Evolutionary conservation across 768 basidiomycete species (phyloP).

Genomic region (Peribolospora kevripleyi): DNA sequence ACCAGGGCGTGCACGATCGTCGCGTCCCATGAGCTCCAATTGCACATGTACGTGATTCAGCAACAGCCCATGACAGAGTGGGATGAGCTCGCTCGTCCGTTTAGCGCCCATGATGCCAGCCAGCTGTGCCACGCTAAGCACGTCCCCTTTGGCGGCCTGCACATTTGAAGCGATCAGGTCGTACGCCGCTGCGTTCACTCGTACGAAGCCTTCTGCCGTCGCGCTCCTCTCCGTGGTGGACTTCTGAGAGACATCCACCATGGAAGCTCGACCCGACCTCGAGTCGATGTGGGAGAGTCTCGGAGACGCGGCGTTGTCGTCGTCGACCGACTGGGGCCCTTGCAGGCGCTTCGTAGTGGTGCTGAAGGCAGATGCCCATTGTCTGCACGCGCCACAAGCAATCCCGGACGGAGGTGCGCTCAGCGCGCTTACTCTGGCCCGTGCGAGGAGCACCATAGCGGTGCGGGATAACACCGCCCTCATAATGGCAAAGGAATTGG

Average conservation of each 20-base stretch:
- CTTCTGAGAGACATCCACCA: constrained; percentile 63
- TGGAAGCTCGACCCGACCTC: constrained; percentile 38
- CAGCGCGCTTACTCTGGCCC: too few species aligned
- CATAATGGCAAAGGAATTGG: too few species aligned
- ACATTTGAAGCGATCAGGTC: constrained; percentile 28
- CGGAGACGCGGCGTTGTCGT: background rate
- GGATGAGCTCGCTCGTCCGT: constrained; percentile 56
- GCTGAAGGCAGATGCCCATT: too few species aligned
- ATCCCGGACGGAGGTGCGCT: too few species aligned
- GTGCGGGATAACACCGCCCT: too few species aligned
- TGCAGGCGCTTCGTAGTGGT: too few species aligned
- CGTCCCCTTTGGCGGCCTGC: constrained; percentile 15
- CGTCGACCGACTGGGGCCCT: too few species aligned
- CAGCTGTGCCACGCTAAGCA: constrained; percentile 30
- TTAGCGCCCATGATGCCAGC: constrained; percentile 76
- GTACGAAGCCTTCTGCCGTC: constrained; percentile 50
- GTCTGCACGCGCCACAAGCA: too few species aligned
- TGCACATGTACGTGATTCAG: constrained; percentile 45
- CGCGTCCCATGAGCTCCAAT: constrained; percentile 23
- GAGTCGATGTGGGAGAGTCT: constrained; percentile 48
- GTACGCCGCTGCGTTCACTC: constrained; percentile 40
- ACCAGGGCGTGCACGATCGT: too few species aligned
- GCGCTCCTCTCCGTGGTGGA: constrained; percentile 37
- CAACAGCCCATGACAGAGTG: constrained; percentile 62
- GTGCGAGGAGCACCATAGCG: too few species aligned